Evolutionary conservation across 441 rosid genomes (phyloP).

Genomic region (Brassica hybrid): DNA sequence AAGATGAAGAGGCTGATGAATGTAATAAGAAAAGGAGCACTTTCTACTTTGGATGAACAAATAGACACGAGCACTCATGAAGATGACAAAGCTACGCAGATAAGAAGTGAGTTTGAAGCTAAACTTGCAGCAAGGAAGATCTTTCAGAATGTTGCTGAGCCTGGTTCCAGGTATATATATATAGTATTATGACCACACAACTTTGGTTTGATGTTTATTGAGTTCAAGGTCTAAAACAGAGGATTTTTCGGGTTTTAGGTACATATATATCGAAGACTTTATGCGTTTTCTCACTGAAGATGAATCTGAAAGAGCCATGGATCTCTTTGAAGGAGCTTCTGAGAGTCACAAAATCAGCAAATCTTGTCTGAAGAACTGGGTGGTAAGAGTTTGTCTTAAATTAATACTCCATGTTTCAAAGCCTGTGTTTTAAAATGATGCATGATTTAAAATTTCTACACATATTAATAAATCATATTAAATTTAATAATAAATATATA

Average conservation of each 20-base stretch:
- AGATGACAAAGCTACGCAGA: constrained; percentile 58
- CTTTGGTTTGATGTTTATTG: constrained; percentile 8
- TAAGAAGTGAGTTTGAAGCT: constrained; percentile 61
- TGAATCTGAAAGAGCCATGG: constrained; percentile 70
- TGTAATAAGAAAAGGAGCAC: constrained; percentile 56
- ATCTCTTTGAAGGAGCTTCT: constrained; percentile 67
- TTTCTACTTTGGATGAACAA: constrained; percentile 63
- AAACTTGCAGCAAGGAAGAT: constrained; percentile 68
- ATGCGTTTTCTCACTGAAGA: constrained; percentile 78
- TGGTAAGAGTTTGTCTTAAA: constrained; percentile 55
- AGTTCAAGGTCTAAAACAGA: constrained; percentile 13
- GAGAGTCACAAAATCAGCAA: constrained; percentile 68
- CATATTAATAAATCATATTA: not conserved
- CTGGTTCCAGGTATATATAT: constrained; percentile 57
- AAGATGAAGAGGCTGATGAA: constrained; percentile 68
- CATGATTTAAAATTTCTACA: not conserved
- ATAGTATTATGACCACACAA: not conserved
- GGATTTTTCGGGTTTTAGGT: constrained; percentile 37
- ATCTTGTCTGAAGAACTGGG: constrained; percentile 74
- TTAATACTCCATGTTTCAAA: not conserved
- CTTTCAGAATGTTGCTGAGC: constrained; percentile 59
- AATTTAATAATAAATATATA: not conserved
- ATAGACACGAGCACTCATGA: constrained; percentile 51
- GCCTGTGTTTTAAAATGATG: not conserved
- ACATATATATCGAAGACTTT: constrained; percentile 59